Percentiles rank a stretch among this genome's conserved stretches.
These are phyloP conservation scores for Debaryomyces tyrocola DNA, from an alignment of 805 yeast genomes.

Conservation along the genomic window DNA sequence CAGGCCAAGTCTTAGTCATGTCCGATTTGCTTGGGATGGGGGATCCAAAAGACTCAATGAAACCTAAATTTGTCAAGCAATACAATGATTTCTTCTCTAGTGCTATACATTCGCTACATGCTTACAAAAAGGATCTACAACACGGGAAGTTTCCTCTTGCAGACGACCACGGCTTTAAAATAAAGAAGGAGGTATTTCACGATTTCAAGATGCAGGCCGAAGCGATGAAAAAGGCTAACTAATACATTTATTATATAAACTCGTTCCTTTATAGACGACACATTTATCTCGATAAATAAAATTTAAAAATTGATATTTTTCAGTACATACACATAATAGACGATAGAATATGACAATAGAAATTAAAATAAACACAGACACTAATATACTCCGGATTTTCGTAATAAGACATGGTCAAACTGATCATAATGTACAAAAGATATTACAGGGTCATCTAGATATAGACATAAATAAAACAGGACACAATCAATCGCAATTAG, in stretches of 20 bases:
- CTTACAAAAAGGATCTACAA: slow-evolving; percentile 63
- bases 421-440: slow-evolving; percentile 63
- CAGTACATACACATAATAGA: too few species aligned
- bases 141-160: slow-evolving; percentile 56
- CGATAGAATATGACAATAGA: slow-evolving; percentile 6
- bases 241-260: neutral
- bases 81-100: slow-evolving; percentile 53
- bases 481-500: slow-evolving; percentile 52
- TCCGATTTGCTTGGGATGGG: slow-evolving; percentile 81
- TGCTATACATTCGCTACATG: slow-evolving; percentile 51
- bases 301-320: too few species aligned
- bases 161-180: slow-evolving; percentile 62
- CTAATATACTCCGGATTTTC: slow-evolving; percentile 48
- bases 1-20: slow-evolving; percentile 90
- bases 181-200: slow-evolving; percentile 59
- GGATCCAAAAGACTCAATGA: slow-evolving; percentile 44
- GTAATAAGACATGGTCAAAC: slow-evolving; percentile 86
- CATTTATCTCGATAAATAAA: neutral
- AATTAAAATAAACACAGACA: slow-evolving; percentile 31
- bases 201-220: slow-evolving; percentile 16
- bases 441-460: slow-evolving; percentile 78
- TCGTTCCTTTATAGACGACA: neutral
- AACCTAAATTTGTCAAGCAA: slow-evolving; percentile 72
- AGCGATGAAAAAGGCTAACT: neutral
- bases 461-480: slow-evolving; percentile 66